phyloP scores from a whole-genome alignment of 1,284 basidiomycete species.

The Ganoderma lingzhi region DNA sequence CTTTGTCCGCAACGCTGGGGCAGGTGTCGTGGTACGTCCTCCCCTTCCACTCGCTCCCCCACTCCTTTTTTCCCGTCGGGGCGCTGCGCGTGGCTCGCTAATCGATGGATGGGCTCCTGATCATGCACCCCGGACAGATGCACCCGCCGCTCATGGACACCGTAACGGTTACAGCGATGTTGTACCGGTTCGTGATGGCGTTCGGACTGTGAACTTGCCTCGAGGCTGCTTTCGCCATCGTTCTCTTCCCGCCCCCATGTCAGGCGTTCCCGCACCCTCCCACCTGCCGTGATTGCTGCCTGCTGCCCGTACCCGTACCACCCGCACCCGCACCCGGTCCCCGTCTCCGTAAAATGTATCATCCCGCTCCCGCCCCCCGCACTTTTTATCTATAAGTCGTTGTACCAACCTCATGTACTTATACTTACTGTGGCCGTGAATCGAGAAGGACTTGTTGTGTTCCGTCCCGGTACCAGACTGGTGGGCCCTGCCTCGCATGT shows the following conservation, averaged over 20 bases:
- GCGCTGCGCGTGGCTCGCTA: conserved; percentile 22
- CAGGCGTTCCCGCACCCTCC: conserved; percentile 8
- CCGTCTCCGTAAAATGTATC: conserved; percentile 31
- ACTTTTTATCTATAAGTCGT: conserved; percentile 35
- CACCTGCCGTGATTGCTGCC: conserved; percentile 6
- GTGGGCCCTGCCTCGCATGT: conserved; percentile 17
- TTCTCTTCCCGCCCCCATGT: conserved; percentile 15
- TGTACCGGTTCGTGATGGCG: conserved; percentile 78
- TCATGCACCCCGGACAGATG: conserved; percentile 58
- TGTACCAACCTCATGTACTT: conserved; percentile 38
- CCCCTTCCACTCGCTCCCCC: conserved; percentile 10
- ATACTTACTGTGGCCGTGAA: conserved; percentile 27
- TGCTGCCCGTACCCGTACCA: conserved; percentile 8
- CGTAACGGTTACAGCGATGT: conserved; percentile 82
- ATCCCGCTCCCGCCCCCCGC: conserved; percentile 17
- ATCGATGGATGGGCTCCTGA: conserved; percentile 30
- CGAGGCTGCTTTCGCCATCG: conserved; percentile 25
- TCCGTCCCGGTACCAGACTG: conserved; percentile 28
- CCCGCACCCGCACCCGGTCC: conserved; percentile 11
- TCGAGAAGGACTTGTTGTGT: conserved; percentile 26
- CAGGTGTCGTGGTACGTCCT: conserved; percentile 79
- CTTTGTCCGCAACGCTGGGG: conserved; percentile 77
- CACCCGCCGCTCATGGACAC: conserved; percentile 89
- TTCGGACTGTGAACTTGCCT: conserved; percentile 63
- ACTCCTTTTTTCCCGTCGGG: conserved; percentile 27